Evolutionary conservation across 2,329 filamentous ascomycete species (phyloP).

Genomic region (Botrytis fragariae): DNA sequence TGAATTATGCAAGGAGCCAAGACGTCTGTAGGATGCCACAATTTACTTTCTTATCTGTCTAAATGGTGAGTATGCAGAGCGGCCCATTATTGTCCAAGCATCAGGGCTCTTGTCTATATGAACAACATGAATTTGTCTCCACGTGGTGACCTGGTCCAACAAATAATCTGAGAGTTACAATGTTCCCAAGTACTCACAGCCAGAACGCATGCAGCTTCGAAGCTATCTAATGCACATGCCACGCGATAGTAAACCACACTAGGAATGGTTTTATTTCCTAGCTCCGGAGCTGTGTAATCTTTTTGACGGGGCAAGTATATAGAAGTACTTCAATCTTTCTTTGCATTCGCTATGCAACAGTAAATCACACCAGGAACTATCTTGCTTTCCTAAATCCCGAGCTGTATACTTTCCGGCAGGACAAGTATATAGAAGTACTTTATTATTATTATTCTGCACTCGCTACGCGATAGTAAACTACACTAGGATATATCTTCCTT

Average conservation of each 20-base stretch:
- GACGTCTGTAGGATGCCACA: neutral
- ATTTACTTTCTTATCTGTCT: neutral
- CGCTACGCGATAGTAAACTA: too few species aligned
- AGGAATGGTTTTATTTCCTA: neutral
- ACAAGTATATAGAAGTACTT: neutral
- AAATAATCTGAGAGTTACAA: neutral
- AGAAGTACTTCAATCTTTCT: neutral
- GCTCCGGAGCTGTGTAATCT: neutral
- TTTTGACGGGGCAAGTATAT: neutral
- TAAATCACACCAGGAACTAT: too few species aligned
- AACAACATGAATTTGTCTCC: neutral
- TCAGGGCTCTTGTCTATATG: neutral
- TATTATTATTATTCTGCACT: neutral
- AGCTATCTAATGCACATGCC: neutral
- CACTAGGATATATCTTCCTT: too few species aligned
- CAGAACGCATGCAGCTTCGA: neutral
- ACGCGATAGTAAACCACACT: too few species aligned
- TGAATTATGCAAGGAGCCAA: neutral
- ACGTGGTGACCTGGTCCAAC: neutral
- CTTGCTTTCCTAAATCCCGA: neutral
- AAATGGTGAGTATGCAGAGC: neutral
- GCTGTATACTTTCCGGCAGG: neutral
- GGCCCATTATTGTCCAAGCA: neutral
- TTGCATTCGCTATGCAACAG: neutral
- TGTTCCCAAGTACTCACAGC: neutral